Percentiles rank a stretch among this genome's conserved stretches.
These are phyloP conservation scores for Boletales sp. DNA, from an alignment of 768 basidiomycete genomes.

Conservation along the genomic window DNA sequence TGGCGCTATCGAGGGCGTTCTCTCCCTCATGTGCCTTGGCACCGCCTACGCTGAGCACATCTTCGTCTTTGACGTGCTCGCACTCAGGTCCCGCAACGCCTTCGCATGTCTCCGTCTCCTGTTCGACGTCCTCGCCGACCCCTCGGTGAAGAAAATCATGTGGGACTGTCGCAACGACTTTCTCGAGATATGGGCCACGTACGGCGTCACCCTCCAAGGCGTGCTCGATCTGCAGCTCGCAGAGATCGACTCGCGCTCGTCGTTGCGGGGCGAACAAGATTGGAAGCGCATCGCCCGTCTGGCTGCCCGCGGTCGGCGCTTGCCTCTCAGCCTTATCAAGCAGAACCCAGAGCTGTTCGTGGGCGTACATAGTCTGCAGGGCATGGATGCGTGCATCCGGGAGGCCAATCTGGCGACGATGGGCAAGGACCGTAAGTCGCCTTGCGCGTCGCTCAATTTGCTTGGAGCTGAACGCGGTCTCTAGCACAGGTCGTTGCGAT, in stretches of 20 bases:
- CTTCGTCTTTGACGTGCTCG: slow-evolving; percentile 37
- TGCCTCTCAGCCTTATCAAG: slow-evolving; percentile 23
- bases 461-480: neutral
- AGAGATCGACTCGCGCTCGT: slow-evolving; percentile 31
- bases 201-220: slow-evolving; percentile 27
- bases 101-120: slow-evolving; percentile 22
- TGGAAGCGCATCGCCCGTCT: slow-evolving; percentile 26
- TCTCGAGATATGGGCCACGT: slow-evolving; percentile 30
- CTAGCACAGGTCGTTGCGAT: slow-evolving; percentile 35
- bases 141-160: slow-evolving; percentile 34
- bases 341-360: slow-evolving; percentile 23
- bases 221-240: slow-evolving; percentile 42
- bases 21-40: slow-evolving; percentile 36
- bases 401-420: slow-evolving; percentile 20
- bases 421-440: slow-evolving; percentile 33
- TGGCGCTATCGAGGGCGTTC: slow-evolving; percentile 27
- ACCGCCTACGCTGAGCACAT: slow-evolving; percentile 29
- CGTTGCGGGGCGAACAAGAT: slow-evolving; percentile 25
- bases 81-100: slow-evolving; percentile 16
- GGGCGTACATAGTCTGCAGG: slow-evolving; percentile 33
- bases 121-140: slow-evolving; percentile 26
- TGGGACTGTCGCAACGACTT: slow-evolving; percentile 44
- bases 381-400: slow-evolving; percentile 34
- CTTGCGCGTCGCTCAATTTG: neutral
- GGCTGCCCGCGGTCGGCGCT: slow-evolving; percentile 18